Base-by-base conservation (phyloP, 371 early-diverging fungal genomes). In the Gilbertella persicaria region DNA sequence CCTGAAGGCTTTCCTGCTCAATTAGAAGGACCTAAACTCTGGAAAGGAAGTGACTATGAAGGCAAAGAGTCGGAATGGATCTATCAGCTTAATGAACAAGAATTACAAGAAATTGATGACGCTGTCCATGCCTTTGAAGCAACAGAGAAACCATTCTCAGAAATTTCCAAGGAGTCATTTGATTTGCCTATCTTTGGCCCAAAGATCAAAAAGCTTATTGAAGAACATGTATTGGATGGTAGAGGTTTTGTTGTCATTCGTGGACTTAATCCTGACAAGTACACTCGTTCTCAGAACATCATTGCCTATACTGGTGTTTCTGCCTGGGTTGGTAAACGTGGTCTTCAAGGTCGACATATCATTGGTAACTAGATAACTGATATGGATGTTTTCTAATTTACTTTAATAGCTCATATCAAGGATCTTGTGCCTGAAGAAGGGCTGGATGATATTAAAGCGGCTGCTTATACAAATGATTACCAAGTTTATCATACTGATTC, bases 241-340 rank as follows among this genome's bases (percentile, higher is more conserved):
- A 50, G 67, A 21, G 67, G 67, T 4, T 67, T 67, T 19, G 33
- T 67, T 35, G 59, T 62, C 1, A 30, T 67, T 8, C 56, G 67
- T 28, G 67, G 67, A 10, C 14, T 67, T 1, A 58, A 67, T 44
- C 67, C 67, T 39, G 67, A 67, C 17, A 55, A 52, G 5, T 67
- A 67, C 30, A 58, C 55, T 10, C 50, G 63, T 23, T 29, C 51
- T 12, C 67, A 67, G 36, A 58, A 67, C 10, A 40, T 67, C 19
- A 67, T 67, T 62, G 67, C 62, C 10, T 67, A 67, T 50, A 55
- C 67, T 14, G 67, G 67, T 26, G 26, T 67, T 12, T 67, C 67
- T 43, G 26, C 63, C 29, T 59, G 55, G 20, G 63, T 67, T 39
- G 67, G 67, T 10, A 67, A 58, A 21, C 52, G 67, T 24, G 67